Evolutionary conservation across 768 basidiomycete genomes (phyloP), one percentile per base, ranked within the genome.

Genomic region (Leccinum pellstonianum): DNA sequence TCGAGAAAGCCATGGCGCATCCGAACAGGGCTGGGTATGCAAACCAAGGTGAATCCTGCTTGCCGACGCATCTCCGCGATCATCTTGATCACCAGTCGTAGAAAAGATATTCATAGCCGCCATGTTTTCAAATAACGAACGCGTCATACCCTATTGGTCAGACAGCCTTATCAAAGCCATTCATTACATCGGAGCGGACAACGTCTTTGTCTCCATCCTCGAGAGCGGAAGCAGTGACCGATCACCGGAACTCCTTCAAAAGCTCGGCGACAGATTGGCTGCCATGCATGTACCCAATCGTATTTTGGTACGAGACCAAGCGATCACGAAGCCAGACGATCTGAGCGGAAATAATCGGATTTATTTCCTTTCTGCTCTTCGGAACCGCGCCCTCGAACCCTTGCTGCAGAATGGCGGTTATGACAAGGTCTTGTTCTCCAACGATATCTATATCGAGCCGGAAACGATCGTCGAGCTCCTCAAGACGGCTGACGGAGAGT

Each of bases 311-410:
- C 43, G 50, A 3, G 68, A 65, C 21, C 35, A 1, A 4, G 43
- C 31, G 52, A 15, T 68, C 11, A 14, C 50, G 23, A 67, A 21
- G 27, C 68, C 65, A 5, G 33, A 49, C 3, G 6, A 57, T 14
- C 21, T 62, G 48, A 3, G 1, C 2, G 52, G 21, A 0, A 27
- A 29, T 4, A 7, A 57, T 25, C 65, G 63, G 9, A 60, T 62
- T 12, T 0, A 15, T 3, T 70, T 50, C 23, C 66, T 68, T 12
- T 12, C 67, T 5, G 51, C 70, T 2, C 69, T 75, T n/a, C 74
- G 79, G 33, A 80, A 81, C 62, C 72, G 70, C 33, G 80, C 67
- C 4, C 66, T 81, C 35, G 76, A 79, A 57, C 80, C 79, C 6
- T 66, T 81, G 25, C 64, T 76, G 10, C 59, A 68, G 52, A 52